phyloP scores from a whole-genome alignment of 805 yeast species.

The Groenewaldozyma salmanticensis region DNA sequence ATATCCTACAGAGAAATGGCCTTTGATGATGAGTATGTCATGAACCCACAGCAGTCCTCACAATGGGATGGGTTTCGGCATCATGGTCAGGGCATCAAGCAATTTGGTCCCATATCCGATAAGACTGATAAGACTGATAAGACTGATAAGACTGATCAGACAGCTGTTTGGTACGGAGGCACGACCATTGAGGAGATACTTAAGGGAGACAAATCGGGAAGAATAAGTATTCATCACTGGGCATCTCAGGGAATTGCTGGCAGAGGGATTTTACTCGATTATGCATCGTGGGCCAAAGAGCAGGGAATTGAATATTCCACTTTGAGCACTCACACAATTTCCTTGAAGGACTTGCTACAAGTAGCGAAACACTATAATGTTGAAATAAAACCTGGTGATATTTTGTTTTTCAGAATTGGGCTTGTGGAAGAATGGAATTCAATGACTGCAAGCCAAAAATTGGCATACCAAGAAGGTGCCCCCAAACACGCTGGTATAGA shows the following conservation, averaged over 20 bases:
- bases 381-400: constrained; percentile 24
- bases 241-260: constrained; percentile 27
- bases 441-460: constrained; percentile 10
- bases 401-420: constrained; percentile 26
- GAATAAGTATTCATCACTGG: constrained; percentile 19
- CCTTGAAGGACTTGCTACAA: constrained; percentile 17
- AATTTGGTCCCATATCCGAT: background rate
- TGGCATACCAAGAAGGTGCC: constrained; percentile 3
- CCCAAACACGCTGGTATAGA: constrained; percentile 21
- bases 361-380: constrained; percentile 20
- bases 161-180: constrained; percentile 16
- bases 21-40: constrained; percentile 22
- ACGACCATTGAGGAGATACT: constrained; percentile 15
- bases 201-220: constrained; percentile 6
- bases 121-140: constrained; percentile 4
- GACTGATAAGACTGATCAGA: too few species aligned
- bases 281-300: constrained; percentile 23
- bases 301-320: constrained; percentile 22
- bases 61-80: constrained; percentile 30
- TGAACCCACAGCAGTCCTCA: constrained; percentile 26
- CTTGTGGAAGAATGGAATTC: constrained; percentile 22
- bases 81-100: constrained; percentile 18
- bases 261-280: constrained; percentile 28
- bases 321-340: constrained; percentile 20
- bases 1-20: constrained; percentile 8